Conservation (phyloP, 2,329 filamentous ascomycete genomes). For the Cladosporium sp. region DNA sequence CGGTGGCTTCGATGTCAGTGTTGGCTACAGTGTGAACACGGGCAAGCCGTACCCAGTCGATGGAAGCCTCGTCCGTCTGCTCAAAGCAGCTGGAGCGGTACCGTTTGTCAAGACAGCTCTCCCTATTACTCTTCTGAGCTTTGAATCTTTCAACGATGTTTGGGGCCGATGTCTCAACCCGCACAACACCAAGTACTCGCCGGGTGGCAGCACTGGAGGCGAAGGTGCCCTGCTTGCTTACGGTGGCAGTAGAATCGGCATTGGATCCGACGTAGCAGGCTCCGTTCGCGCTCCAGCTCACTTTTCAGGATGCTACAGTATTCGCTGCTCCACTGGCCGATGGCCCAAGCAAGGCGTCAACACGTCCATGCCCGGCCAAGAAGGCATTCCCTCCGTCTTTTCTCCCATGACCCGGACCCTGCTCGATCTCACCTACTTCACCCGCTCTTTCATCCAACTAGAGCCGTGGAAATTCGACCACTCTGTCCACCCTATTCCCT, state of each 20-base stretch:
- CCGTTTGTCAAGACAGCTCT: constrained; percentile 92
- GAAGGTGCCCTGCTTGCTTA: constrained; percentile 77
- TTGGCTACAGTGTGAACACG: constrained; percentile 70
- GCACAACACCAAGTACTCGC: constrained; percentile 50
- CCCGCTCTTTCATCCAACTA: constrained; percentile 69
- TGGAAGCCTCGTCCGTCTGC: constrained; percentile 64
- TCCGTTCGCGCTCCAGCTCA: constrained; percentile 82
- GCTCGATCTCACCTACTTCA: constrained; percentile 78
- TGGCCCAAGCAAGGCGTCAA: constrained; percentile 81
- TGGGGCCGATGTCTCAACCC: constrained; percentile 54
- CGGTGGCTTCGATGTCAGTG: constrained; percentile 72
- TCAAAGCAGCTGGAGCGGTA: constrained; percentile 81
- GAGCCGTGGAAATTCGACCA: constrained; percentile 86
- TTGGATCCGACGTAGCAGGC: constrained; percentile 86
- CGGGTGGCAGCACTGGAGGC: constrained; percentile 81
- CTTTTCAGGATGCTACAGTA: constrained; percentile 80
- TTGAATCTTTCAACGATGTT: constrained; percentile 71
- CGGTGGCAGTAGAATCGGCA: constrained; percentile 75
- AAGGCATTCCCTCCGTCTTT: constrained; percentile 82
- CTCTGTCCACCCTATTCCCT: constrained; percentile 75
- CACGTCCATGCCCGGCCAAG: constrained; percentile 88
- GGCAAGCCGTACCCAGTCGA: constrained; percentile 62
- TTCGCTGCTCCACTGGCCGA: constrained; percentile 80
- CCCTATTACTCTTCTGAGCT: constrained; percentile 78
- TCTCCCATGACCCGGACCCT: constrained; percentile 87